phyloP scores from a whole-genome alignment of 257 asterid genomes.

The Eustoma russellianum region DNA sequence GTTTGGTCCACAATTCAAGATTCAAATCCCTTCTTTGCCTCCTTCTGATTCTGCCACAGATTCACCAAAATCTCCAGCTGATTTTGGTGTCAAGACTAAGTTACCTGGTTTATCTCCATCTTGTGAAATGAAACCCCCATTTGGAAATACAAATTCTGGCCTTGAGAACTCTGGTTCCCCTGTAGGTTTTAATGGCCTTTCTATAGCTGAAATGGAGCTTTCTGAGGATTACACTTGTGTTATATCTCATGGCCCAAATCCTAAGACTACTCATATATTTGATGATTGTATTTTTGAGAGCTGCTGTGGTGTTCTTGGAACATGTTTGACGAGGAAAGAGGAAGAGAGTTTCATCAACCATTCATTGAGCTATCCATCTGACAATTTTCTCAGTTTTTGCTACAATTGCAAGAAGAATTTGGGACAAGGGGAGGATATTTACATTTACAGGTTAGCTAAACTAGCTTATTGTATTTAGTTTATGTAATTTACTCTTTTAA shows the following conservation, averaged over 20 bases:
- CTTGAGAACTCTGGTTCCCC: slow-evolving; percentile 19
- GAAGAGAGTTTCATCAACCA: slow-evolving; percentile 11
- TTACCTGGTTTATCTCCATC: slow-evolving; percentile 33
- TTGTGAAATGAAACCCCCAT: slow-evolving; percentile 27
- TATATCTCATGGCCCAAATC: slow-evolving; percentile 72
- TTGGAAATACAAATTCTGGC: slow-evolving; percentile 20
- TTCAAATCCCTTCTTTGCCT: slow-evolving; percentile 50
- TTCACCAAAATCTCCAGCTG: slow-evolving; percentile 59
- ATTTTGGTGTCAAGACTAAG: slow-evolving; percentile 69
- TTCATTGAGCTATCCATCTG: slow-evolving; percentile 50
- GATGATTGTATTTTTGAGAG: slow-evolving; percentile 79
- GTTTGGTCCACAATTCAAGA: slow-evolving; percentile 73
- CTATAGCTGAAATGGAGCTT: slow-evolving; percentile 69
- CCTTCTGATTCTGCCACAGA: slow-evolving; percentile 16
- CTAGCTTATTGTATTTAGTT: neutral
- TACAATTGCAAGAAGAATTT: slow-evolving; percentile 62
- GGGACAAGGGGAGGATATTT: slow-evolving; percentile 63
- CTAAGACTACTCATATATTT: slow-evolving; percentile 70
- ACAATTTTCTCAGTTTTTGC: slow-evolving; percentile 70
- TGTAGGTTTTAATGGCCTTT: slow-evolving; percentile 25
- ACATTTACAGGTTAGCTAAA: slow-evolving; percentile 62
- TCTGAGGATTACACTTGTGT: slow-evolving; percentile 93
- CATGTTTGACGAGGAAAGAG: slow-evolving; percentile 28
- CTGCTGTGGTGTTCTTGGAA: slow-evolving; percentile 47
- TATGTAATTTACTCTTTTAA: neutral